These are phyloP conservation scores for Xylaria telfairii DNA, from an alignment of 495 filamentous ascomycete genomes.

Conservation along the genomic window DNA sequence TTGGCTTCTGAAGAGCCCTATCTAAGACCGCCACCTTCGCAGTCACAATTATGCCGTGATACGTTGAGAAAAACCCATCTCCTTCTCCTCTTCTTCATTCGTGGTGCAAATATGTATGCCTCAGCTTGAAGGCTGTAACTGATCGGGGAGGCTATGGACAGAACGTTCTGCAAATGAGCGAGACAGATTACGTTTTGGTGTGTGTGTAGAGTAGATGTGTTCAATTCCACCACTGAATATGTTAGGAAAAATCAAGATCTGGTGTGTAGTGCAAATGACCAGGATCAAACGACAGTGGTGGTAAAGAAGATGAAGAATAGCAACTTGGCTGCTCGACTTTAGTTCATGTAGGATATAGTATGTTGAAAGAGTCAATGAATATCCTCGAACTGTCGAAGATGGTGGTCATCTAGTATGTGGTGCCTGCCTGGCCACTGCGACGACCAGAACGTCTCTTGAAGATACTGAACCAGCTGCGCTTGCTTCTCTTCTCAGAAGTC, in stretches of 20 bases:
- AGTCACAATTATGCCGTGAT: background rate
- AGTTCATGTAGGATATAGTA: background rate
- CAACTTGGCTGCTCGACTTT: background rate
- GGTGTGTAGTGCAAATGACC: background rate
- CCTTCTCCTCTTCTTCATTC: background rate
- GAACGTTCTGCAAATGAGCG: background rate
- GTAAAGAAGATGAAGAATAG: background rate
- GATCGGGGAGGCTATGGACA: background rate
- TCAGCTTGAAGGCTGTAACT: background rate
- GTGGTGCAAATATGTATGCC: background rate
- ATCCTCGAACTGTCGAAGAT: background rate
- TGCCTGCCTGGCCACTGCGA: background rate
- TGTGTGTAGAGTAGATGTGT: background rate
- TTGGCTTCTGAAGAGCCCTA: background rate
- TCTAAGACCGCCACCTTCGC: background rate
- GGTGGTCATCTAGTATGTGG: background rate
- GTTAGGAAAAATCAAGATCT: background rate
- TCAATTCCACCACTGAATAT: background rate
- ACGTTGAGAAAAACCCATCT: background rate
- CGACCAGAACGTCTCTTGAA: background rate
- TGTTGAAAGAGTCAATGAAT: too few relatives aligned
- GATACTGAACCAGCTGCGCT: conserved; percentile 6
- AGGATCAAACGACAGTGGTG: background rate
- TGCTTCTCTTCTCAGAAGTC: background rate
- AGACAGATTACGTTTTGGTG: background rate